A percentile compares a stretch with the other conserved stretches of the same genome.
Evolutionary conservation across 2,329 filamentous ascomycete genomes (phyloP).

Genomic region (Scedosporium minutisporum): DNA sequence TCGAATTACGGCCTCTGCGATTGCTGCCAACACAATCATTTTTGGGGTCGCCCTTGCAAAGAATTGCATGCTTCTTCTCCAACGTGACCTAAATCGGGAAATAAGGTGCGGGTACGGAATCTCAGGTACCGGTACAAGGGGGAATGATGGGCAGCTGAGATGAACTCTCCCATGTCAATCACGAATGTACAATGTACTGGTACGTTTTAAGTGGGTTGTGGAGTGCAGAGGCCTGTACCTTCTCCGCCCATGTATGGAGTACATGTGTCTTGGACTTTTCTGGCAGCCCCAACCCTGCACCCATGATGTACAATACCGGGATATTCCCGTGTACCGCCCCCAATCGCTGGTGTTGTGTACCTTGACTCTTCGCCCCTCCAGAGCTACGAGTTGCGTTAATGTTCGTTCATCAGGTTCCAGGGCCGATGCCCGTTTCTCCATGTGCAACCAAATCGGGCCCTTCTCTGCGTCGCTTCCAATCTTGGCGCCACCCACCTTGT

Average conservation of each 20-base stretch:
- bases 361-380: not conserved
- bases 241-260: not conserved
- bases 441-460: not conserved
- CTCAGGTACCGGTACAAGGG: not conserved
- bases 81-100: not conserved
- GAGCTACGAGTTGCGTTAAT: not conserved
- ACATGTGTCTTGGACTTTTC: not conserved
- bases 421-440: not conserved
- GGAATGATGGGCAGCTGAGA: not conserved
- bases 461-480: not conserved
- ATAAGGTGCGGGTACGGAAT: not conserved
- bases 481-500: not conserved
- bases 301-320: not conserved
- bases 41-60: no score
- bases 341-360: not conserved
- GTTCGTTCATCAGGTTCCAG: conserved; percentile 6
- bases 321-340: not conserved
- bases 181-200: not conserved
- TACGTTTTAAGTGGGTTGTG: not conserved
- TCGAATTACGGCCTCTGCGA: no score
- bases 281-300: not conserved
- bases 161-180: not conserved
- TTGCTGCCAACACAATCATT: no score
- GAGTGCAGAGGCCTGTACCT: not conserved
- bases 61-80: no score